phyloP scores from a whole-genome alignment of 495 filamentous ascomycete species.

The Xylaria telfairii region DNA sequence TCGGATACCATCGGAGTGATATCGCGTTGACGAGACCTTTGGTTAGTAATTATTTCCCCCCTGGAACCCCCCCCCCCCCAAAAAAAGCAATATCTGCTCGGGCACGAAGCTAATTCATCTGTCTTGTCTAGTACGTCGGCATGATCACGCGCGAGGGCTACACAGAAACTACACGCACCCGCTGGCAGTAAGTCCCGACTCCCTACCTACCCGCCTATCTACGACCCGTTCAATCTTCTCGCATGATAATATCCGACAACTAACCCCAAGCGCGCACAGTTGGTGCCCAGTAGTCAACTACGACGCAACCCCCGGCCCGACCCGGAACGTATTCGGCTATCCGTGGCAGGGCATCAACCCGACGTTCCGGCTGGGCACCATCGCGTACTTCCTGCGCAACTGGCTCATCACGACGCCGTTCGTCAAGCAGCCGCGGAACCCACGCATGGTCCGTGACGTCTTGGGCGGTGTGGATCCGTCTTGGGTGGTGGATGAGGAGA shows the following conservation, averaged over 20 bases:
- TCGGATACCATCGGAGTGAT: constrained; percentile 1
- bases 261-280: neutral
- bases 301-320: neutral
- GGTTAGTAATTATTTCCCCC: neutral
- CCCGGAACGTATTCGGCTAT: neutral
- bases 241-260: neutral
- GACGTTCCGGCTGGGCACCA: neutral
- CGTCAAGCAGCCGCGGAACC: neutral
- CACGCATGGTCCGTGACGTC: neutral
- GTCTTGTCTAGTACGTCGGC: neutral
- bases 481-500: neutral
- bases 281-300: constrained; percentile 17
- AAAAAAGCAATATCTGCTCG: neutral
- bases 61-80: neutral
- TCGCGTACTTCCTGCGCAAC: neutral
- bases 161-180: neutral
- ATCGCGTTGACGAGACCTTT: neutral
- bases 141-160: constrained; percentile 9
- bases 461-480: neutral
- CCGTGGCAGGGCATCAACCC: neutral
- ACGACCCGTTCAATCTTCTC: neutral
- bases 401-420: constrained; percentile 13
- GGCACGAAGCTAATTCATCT: neutral
- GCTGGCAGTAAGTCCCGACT: neutral
- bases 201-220: neutral